These are phyloP conservation scores for Daldinia concentrica DNA, from an alignment of 495 filamentous ascomycete genomes.

Conservation along the genomic window DNA sequence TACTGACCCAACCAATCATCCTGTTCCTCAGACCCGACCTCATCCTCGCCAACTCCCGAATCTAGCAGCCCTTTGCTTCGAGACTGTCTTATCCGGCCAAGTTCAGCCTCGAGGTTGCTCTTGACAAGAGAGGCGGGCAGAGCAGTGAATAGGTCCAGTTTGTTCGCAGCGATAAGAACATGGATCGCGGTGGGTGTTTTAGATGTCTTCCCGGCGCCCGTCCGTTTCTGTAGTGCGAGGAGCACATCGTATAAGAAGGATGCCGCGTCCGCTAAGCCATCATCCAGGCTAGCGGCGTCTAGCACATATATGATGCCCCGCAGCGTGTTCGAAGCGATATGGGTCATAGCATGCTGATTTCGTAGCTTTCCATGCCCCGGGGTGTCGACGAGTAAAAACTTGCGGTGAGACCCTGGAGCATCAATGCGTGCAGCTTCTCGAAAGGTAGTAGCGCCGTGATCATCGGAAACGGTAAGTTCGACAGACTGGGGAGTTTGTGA, in stretches of 20 bases:
- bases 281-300: conserved; percentile 77
- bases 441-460: conserved; percentile 67
- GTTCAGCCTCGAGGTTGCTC: conserved; percentile 79
- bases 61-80: conserved; percentile 84
- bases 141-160: conserved; percentile 94
- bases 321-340: conserved; percentile 59
- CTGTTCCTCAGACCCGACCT: conserved; percentile 68
- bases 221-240: conserved; percentile 79
- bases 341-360: conserved; percentile 58
- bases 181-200: conserved; percentile 71
- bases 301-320: conserved; percentile 77
- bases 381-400: conserved; percentile 85
- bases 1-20: conserved; percentile 85
- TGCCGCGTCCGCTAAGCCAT: conserved; percentile 50
- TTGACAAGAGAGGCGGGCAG: conserved; percentile 81
- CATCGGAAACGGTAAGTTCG: conserved; percentile 74
- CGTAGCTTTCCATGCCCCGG: conserved; percentile 96
- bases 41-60: conserved; percentile 69
- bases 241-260: conserved; percentile 86
- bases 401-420: conserved; percentile 61
- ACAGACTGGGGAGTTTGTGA: conserved; percentile 79
- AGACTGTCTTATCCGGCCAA: conserved; percentile 79
- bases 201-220: conserved; percentile 63
- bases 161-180: conserved; percentile 89
- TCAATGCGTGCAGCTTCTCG: conserved; percentile 61